Base-by-base conservation (phyloP, 495 filamentous ascomycete species). In the Acidomyces sp. region DNA sequence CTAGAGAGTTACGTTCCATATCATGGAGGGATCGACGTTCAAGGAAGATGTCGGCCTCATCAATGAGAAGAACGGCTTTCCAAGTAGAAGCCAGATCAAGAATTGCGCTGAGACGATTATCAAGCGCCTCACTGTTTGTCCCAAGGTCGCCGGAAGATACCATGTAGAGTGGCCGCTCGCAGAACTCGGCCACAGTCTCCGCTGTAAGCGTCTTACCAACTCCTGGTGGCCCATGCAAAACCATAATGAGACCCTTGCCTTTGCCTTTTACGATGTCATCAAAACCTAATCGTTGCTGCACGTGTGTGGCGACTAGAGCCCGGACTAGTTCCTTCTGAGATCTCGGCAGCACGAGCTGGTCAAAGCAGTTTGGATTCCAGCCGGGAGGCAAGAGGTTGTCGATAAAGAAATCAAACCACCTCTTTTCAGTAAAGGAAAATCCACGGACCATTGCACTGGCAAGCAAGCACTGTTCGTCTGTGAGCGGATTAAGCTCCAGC, bases 261-360 rank as follows among this genome's bases (percentile, higher is more conserved):
- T 52, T 52, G 41, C 49, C 49, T 13, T 32, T 28, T 2, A 46
- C 45, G 23, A 52, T 46, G 30, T 51, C 48, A n/a, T 47, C 45
- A 18, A 42, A 43, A 24, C 32, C 32, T 2, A 46, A 9, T 18
- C 37, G 24, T 15, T 46, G 30, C 30, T 46, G 19, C 13, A 46
- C 26, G 15, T 37, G 39, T 6, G 43, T 46, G 6, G 42, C 18
- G 0, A 51, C 48, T 1, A 51, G 43, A 3, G 45, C 44, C 24
- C 40, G 50, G 2, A 52, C 40, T 3, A 48, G 27, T 9, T 45
- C 39, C 37, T 48, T 48, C 15, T 47, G 45, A 6, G 38, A 30
- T 4, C 27, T 6, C 2, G 49, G 49, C 6, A 48, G 35, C 11
- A 52, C 49, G 26, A 52, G 36, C 22, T 43, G 26, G 2, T 52